A percentile compares a stretch with the other conserved stretches of the same genome.
Conservation (phyloP, 441 rosid species). For the Cnidoscolus chayamansa region DNA sequence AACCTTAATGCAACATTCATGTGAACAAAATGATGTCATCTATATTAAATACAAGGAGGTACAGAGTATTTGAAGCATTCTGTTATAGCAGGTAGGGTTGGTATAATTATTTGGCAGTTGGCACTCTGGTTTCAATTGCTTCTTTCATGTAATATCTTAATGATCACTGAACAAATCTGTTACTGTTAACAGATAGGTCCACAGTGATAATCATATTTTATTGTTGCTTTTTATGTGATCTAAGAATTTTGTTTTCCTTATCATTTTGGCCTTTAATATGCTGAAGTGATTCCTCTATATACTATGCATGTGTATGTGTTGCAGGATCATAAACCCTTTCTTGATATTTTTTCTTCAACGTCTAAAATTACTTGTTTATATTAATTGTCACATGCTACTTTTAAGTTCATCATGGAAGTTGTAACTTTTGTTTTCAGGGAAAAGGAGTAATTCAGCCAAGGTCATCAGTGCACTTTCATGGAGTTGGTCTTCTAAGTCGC, state of each 20-base stretch:
- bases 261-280: background rate
- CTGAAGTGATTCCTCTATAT: background rate
- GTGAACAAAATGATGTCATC: background rate
- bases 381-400: background rate
- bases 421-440: conserved; percentile 49
- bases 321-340: background rate
- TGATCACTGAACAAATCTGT: background rate
- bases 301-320: background rate
- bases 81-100: conserved; percentile 3
- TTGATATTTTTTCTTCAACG: background rate
- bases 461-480: conserved; percentile 87
- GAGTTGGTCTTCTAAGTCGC: conserved; percentile 87
- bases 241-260: background rate
- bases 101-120: background rate
- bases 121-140: background rate
- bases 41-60: background rate
- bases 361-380: background rate
- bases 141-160: background rate
- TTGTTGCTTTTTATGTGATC: background rate
- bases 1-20: background rate
- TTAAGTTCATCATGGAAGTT: conserved; percentile 9
- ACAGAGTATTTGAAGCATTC: background rate
- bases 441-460: conserved; percentile 74
- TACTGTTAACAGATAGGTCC: background rate
- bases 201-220: background rate